Conservation (phyloP, 2,329 filamentous ascomycete species). For the Colletotrichum chrysophilum region DNA sequence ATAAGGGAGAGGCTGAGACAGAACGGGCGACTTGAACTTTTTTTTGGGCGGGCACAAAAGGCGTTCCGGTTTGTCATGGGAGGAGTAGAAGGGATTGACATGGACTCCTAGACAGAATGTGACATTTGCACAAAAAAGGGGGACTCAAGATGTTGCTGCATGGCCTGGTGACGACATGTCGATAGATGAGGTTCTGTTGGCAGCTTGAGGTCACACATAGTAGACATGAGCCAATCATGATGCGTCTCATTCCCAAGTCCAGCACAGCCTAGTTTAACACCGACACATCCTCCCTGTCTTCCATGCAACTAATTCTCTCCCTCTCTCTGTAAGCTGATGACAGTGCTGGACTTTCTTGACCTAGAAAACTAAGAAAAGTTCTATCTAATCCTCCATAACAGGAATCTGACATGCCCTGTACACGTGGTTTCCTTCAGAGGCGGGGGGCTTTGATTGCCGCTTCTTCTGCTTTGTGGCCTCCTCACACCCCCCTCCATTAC, state of each 20-base stretch:
- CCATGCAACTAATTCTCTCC: background rate
- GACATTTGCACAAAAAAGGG: background rate
- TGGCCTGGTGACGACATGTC: background rate
- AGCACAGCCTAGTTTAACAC: background rate
- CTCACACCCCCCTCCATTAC: background rate
- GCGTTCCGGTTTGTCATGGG: constrained; percentile 6
- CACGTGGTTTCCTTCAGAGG: background rate
- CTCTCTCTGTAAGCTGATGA: background rate
- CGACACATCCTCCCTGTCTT: background rate
- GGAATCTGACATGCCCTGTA: background rate
- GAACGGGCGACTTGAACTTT: constrained; percentile 3
- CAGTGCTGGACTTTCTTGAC: background rate
- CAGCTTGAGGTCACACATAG: background rate
- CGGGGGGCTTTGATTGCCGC: background rate
- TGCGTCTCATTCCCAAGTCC: background rate
- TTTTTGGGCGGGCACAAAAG: constrained; percentile 5
- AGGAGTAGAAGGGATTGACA: background rate
- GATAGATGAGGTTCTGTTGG: background rate
- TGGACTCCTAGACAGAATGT: background rate
- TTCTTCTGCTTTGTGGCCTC: background rate
- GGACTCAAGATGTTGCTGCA: background rate
- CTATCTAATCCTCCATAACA: background rate
- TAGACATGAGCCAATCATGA: background rate
- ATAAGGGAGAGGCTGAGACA: background rate
- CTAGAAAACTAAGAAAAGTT: background rate